phyloP scores from a whole-genome alignment of 805 yeast genomes.

The Limtongozyma cylindracea region DNA sequence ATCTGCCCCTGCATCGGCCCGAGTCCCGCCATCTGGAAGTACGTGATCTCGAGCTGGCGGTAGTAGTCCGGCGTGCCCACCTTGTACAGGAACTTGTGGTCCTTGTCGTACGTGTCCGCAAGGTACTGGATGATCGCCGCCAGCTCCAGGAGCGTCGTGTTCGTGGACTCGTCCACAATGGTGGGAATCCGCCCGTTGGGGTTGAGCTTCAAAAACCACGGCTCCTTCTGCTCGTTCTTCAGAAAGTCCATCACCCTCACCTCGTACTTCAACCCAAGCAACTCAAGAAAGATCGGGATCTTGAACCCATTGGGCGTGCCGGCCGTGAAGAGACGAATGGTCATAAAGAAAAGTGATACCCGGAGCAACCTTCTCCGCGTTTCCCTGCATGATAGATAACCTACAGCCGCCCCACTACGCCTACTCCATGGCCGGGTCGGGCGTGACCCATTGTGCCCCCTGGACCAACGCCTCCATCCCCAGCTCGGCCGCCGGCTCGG shows the following conservation, averaged over 20 bases:
- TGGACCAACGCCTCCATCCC: too few species aligned
- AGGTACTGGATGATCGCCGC: slow-evolving; percentile 36
- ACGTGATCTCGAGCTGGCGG: slow-evolving; percentile 23
- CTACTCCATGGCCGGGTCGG: too few species aligned
- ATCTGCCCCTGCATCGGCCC: slow-evolving; percentile 47
- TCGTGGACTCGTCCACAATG: slow-evolving; percentile 14
- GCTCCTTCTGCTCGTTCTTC: slow-evolving; percentile 22
- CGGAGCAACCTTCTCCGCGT: too few species aligned
- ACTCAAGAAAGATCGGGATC: slow-evolving; percentile 13
- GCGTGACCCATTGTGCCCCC: too few species aligned
- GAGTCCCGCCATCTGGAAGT: slow-evolving; percentile 27
- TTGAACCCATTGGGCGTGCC: slow-evolving; percentile 21
- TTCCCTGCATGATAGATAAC: too few species aligned
- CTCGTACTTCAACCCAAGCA: slow-evolving; percentile 15
- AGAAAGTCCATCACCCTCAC: slow-evolving; percentile 14
- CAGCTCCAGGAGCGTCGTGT: slow-evolving; percentile 25
- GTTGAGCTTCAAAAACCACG: slow-evolving; percentile 27
- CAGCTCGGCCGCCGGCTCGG: too few species aligned
- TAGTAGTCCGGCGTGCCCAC: slow-evolving; percentile 17
- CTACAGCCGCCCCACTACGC: too few species aligned
- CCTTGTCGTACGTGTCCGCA: slow-evolving; percentile 33
- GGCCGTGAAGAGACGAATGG: slow-evolving; percentile 11
- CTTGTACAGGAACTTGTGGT: slow-evolving; percentile 16
- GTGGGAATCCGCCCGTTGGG: slow-evolving; percentile 45
- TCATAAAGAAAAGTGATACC: too few species aligned